phyloP scores from a whole-genome alignment of 768 basidiomycete species.

The Asterophora parasitica region DNA sequence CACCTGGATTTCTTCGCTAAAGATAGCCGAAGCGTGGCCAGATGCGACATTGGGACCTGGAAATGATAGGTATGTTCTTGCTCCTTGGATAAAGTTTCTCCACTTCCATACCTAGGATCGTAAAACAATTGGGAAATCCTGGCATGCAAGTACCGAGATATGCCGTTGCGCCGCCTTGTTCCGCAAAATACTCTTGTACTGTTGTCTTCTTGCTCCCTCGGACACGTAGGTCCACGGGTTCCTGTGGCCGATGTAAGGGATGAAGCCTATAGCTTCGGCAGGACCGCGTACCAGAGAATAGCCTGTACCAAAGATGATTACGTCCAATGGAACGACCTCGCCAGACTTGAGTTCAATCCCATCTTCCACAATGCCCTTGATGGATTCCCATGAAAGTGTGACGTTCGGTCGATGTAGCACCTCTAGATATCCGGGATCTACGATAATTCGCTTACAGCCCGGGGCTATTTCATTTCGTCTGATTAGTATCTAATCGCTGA shows the following conservation, averaged over 20 bases:
- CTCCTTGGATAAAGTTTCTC: neutral
- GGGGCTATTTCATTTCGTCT: conserved; percentile 37
- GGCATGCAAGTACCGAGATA: conserved; percentile 52
- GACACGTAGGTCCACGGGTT: conserved; percentile 30
- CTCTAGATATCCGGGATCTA: conserved; percentile 56
- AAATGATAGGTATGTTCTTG: neutral
- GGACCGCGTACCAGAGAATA: conserved; percentile 32
- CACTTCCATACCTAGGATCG: conserved; percentile 35
- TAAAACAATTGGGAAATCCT: conserved; percentile 53
- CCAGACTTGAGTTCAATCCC: conserved; percentile 48
- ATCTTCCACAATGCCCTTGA: conserved; percentile 43
- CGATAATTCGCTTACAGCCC: conserved; percentile 61
- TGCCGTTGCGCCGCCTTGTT: conserved; percentile 45
- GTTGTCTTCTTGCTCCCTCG: conserved; percentile 39
- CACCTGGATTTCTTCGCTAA: conserved; percentile 53
- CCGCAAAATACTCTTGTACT: conserved; percentile 40
- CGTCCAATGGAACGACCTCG: conserved; percentile 45
- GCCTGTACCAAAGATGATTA: conserved; percentile 56
- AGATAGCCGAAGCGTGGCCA: conserved; percentile 56
- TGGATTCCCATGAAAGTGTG: conserved; percentile 40
- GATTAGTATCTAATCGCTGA: neutral
- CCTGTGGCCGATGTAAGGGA: conserved; percentile 23
- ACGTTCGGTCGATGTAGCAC: conserved; percentile 51
- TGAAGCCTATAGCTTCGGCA: neutral
- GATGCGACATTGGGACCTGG: conserved; percentile 53